Evolutionary conservation across 2,329 filamentous ascomycete species (phyloP).

Genomic region (Aspergillus fischeri): DNA sequence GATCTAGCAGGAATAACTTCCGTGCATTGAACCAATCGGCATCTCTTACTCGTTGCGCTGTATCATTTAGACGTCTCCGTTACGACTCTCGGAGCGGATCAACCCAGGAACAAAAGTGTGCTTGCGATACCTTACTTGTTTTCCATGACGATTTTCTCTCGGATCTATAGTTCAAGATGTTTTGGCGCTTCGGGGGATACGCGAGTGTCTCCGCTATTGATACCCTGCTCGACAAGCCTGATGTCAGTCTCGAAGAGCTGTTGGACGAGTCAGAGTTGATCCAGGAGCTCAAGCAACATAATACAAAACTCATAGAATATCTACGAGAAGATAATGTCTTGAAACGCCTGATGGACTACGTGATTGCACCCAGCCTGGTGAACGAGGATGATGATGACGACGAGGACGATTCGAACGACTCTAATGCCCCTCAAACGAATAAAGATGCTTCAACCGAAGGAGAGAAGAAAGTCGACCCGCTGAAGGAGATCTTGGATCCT

Average conservation of each 20-base stretch:
- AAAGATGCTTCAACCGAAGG: constrained; percentile 29
- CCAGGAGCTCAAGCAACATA: constrained; percentile 96
- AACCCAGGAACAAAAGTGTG: constrained; percentile 14
- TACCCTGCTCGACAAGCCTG: constrained; percentile 89
- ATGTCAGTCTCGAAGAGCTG: constrained; percentile 91
- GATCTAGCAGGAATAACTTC: constrained; percentile 6
- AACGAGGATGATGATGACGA: constrained; percentile 51
- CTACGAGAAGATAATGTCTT: constrained; percentile 83
- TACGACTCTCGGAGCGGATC: constrained; percentile 24
- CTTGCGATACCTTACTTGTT: constrained; percentile 16
- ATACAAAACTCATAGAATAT: constrained; percentile 95
- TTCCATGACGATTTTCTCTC: constrained; percentile 35
- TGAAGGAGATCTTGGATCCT: constrained; percentile 31
- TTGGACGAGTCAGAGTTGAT: constrained; percentile 95
- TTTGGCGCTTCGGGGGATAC: constrained; percentile 99
- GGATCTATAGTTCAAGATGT: constrained; percentile 67
- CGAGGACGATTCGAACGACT: constrained; percentile 49
- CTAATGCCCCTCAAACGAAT: constrained; percentile 23
- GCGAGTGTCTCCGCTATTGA: constrained; percentile 96
- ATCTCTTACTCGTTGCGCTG: constrained; percentile 9
- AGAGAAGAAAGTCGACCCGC: constrained; percentile 36
- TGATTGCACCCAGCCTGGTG: constrained; percentile 66
- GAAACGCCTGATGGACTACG: constrained; percentile 82
- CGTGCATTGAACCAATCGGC: background rate
- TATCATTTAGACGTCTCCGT: constrained; percentile 26